Evolutionary conservation across 345 rosid species (phyloP), one percentile per base, ranked within the genome.

Genomic region (Trapa incisa): DNA sequence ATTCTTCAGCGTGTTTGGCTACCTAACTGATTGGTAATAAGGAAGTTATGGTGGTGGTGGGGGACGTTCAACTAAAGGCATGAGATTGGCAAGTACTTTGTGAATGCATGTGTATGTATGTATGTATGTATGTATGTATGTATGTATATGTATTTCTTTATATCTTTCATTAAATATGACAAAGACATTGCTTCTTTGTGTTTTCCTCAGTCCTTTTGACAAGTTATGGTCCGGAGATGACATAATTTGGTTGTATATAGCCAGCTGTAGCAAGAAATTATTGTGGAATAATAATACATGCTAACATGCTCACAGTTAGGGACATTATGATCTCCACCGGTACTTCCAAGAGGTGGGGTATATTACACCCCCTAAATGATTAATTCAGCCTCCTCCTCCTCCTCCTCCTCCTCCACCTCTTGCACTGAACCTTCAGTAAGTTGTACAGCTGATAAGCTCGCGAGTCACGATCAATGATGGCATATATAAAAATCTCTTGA

Each of bases 201-300:
- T 5, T n/a, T 57, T 32, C 9, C 32, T 29, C 43, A 39, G 42
- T 7, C 29, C 61, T 37, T 22, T 29, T 57, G 35, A 22, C 29
- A 57, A 57, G 7, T 41, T 41, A 4, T 41, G 2, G 43, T 41
- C 43, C 7, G 43, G 43, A 22, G 29, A 41, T 41, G 0, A 9
- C 13, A 7, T 7, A 7, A 5, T 57, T 57, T 57, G 14, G 2
- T 2, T 57, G 6, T 22, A 57, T 22, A 16, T 57, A 1, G 61
- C 61, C 36, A 57, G 61, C 61, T 57, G 61, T 57, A 8, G 61
- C 35, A 57, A 22, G 61, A 57, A 57, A 57, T 29, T 9, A 57
- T 57, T 3, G 9, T 57, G 13, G 9, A 57, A 57, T 57, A 57
- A 57, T 57, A 22, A 22, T 22, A 22, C 29, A 57, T 47, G 53